phyloP scores from a whole-genome alignment of 345 rosid genomes.

The Eucalyptus coolabah region DNA sequence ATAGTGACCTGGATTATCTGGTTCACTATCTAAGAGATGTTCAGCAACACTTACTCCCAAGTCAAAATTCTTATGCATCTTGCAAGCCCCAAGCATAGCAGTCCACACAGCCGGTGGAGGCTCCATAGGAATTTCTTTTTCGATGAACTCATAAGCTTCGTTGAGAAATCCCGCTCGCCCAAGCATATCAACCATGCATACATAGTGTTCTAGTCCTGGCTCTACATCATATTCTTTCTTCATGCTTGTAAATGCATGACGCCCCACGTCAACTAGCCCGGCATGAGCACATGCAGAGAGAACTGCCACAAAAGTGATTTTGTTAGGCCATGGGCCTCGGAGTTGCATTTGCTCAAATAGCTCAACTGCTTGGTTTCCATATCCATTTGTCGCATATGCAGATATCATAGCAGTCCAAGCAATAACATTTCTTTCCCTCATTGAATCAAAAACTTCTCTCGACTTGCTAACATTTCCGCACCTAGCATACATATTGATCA shows the following conservation, averaged over 20 bases:
- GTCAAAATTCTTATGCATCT: constrained; percentile 73
- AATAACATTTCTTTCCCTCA: constrained; percentile 58
- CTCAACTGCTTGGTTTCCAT: constrained; percentile 45
- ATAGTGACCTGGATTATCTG: constrained; percentile 84
- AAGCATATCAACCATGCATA: constrained; percentile 80
- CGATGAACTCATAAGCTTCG: constrained; percentile 51
- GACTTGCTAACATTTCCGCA: constrained; percentile 62
- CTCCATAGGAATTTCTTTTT: constrained; percentile 18
- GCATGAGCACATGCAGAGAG: constrained; percentile 81
- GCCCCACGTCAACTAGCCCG: constrained; percentile 59
- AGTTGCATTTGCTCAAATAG: constrained; percentile 39
- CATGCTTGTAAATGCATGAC: constrained; percentile 38
- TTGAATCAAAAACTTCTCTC: constrained; percentile 45
- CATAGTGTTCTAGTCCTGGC: constrained; percentile 70
- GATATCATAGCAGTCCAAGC: constrained; percentile 93
- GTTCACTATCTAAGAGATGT: constrained; percentile 53
- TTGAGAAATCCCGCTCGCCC: constrained; percentile 68
- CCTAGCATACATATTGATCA: constrained; percentile 73
- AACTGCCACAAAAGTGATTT: constrained; percentile 63
- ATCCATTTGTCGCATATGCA: constrained; percentile 72
- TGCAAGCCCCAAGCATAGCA: constrained; percentile 94
- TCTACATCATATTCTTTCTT: constrained; percentile 16
- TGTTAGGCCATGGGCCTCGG: constrained; percentile 36
- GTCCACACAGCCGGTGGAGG: constrained; percentile 77
- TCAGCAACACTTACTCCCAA: constrained; percentile 69